Evolutionary conservation across 176 grass and related monocot genomes (phyloP).

Genomic region (Melocanna baccifera): DNA sequence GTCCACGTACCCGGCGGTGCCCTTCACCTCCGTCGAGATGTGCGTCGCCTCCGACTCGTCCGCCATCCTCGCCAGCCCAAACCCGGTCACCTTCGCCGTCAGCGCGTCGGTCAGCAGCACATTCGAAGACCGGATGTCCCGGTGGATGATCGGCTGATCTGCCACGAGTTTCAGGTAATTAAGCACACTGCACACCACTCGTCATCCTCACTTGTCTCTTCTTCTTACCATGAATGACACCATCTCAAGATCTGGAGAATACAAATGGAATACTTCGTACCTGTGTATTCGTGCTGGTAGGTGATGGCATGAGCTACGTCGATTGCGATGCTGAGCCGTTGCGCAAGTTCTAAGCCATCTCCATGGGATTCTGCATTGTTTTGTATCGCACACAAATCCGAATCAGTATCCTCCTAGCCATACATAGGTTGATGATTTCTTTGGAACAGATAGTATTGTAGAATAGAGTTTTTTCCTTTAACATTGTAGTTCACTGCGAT

Average conservation of each 20-base stretch:
- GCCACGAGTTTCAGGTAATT: neutral
- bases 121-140: constrained; percentile 50
- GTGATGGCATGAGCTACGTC: constrained; percentile 44
- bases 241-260: neutral
- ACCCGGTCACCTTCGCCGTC: constrained; percentile 54
- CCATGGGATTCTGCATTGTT: constrained; percentile 36
- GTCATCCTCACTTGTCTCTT: neutral
- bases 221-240: neutral
- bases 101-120: constrained; percentile 56
- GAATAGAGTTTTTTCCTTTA: neutral
- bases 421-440: no score
- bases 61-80: constrained; percentile 41
- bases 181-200: neutral
- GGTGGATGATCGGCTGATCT: constrained; percentile 60
- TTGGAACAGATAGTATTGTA: neutral
- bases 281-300: constrained; percentile 47
- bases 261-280: neutral
- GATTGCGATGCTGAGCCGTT: constrained; percentile 46
- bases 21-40: constrained; percentile 47
- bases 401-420: neutral
- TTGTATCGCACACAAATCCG: neutral
- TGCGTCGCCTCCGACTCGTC: constrained; percentile 32
- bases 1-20: constrained; percentile 71
- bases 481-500: neutral
- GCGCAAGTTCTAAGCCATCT: constrained; percentile 40